phyloP scores from a whole-genome alignment of 176 grass and related monocot genomes.

The Alopecurus myosuroides region DNA sequence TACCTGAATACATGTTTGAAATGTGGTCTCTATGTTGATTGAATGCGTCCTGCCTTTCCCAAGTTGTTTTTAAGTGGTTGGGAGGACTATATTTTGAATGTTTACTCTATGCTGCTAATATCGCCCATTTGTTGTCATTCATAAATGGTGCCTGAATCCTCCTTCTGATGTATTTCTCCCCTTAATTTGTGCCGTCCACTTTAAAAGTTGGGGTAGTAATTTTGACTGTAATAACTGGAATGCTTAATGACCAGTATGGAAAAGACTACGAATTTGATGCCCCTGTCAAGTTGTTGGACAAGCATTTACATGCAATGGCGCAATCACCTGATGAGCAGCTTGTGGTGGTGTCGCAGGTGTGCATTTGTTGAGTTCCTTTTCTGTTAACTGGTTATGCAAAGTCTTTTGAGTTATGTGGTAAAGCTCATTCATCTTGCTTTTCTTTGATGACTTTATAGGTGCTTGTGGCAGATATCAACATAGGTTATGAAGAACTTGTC shows the following conservation, averaged over 20 bases:
- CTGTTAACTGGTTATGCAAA: not conserved
- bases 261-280: constrained; percentile 97
- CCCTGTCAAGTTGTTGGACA: constrained; percentile 98
- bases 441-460: constrained; percentile 48
- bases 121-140: not conserved
- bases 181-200: not conserved
- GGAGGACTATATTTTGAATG: not conserved
- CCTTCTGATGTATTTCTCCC: not conserved
- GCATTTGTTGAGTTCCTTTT: constrained; percentile 3
- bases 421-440: not conserved
- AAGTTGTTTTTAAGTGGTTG: not conserved
- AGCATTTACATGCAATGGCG: constrained; percentile 88
- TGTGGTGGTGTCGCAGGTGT: constrained; percentile 93
- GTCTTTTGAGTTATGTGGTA: not conserved
- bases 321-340: constrained; percentile 85
- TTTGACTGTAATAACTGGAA: constrained; percentile 21
- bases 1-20: not conserved
- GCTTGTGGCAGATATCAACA: constrained; percentile 97
- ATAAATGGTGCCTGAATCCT: not conserved
- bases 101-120: not conserved
- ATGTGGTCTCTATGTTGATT: not conserved
- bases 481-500: constrained; percentile 95
- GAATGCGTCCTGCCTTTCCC: not conserved
- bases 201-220: not conserved
- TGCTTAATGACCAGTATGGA: constrained; percentile 73